These are phyloP conservation scores for Sparassis latifolia DNA, from an alignment of 1,284 basidiomycete genomes.

Conservation along the genomic window DNA sequence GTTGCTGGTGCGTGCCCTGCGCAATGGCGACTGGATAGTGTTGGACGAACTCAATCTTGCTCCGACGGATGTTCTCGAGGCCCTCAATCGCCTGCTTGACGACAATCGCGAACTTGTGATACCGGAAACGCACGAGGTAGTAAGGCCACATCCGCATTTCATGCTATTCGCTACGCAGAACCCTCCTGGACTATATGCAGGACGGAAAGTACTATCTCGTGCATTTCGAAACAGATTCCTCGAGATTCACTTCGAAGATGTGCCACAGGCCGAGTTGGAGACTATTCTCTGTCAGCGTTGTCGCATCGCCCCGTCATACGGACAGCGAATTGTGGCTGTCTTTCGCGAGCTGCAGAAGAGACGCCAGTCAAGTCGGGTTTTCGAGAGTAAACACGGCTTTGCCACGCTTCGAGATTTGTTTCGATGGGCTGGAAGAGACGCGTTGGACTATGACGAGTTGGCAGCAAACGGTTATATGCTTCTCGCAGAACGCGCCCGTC, in stretches of 20 bases:
- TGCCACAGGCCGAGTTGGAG: slow-evolving; percentile 91
- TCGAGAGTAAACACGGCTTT: slow-evolving; percentile 97
- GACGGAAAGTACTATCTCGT: slow-evolving; percentile 90
- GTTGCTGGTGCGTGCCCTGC: slow-evolving; percentile 86
- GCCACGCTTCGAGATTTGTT: slow-evolving; percentile 97
- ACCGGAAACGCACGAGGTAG: slow-evolving; percentile 94
- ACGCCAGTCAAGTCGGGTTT: slow-evolving; percentile 86
- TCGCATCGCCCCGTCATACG: slow-evolving; percentile 89
- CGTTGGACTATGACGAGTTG: slow-evolving; percentile 86
- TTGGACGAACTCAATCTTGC: slow-evolving; percentile 97
- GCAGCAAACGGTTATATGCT: slow-evolving; percentile 99
- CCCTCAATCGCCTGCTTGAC: slow-evolving; percentile 92
- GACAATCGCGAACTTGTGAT: slow-evolving; percentile 97
- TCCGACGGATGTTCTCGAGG: slow-evolving; percentile 97
- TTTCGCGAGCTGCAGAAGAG: slow-evolving; percentile 93
- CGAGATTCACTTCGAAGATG: slow-evolving; percentile 97
- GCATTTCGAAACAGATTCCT: slow-evolving; percentile 99
- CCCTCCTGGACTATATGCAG: slow-evolving; percentile 95
- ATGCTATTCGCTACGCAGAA: slow-evolving; percentile 99
- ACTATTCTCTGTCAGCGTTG: slow-evolving; percentile 88
- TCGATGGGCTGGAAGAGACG: slow-evolving; percentile 91
- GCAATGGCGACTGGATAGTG: slow-evolving; percentile 96
- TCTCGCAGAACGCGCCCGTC: slow-evolving; percentile 85
- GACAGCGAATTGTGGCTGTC: slow-evolving; percentile 85
- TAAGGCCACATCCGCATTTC: slow-evolving; percentile 92